Base-by-base conservation (phyloP, 2,329 filamentous ascomycete species). In the Clarireedia monteithiana region DNA sequence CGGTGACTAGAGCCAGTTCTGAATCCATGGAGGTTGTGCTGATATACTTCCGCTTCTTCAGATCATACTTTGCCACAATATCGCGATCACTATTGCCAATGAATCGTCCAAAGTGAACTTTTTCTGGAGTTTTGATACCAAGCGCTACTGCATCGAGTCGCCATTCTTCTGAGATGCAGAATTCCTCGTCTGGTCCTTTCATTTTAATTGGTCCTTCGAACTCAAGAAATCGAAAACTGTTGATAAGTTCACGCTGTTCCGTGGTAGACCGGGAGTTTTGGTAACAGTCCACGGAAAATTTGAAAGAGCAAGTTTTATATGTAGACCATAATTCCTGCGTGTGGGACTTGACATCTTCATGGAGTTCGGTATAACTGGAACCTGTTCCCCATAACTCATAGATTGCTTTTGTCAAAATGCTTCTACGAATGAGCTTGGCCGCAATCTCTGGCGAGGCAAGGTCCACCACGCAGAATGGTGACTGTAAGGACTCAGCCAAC, bases 21-120 rank as follows among this genome's bases (percentile, higher is more conserved):
- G 92, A 88, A 69, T 99, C 94, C 94, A 99, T 97, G 47, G 89
- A 94, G 0, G 94, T 99, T 0, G 92, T 97, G 63, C 88, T 90
- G 65, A 99, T 97, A 69, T 99, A 99, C 40, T 81, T 80, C 27
- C 94, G 78, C 72, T 95, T 96, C 77, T 99, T 99, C 23, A 99
- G 78, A 69, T 96, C 91, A 66, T 91, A 95, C 24, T 80, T 86
- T 38, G 81, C 75, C 34, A 89, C 78, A 5, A 85, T 76, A 53
- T 88, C 82, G 46, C 92, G 80, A 3, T 80, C 81, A 2, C 88
- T 85, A 12, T 74, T 74, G 2, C 78, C 85, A 24, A 97, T 70
- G 56, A 82, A 81, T 7, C 91, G 83, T 10, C 89, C 90, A 26
- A 97, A 79, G 67, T 86, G 86, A 24, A 90, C 73, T 40, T 74